These are phyloP conservation scores for Chaetomidium leptoderma DNA, from an alignment of 495 filamentous ascomycete species.

Conservation along the genomic window DNA sequence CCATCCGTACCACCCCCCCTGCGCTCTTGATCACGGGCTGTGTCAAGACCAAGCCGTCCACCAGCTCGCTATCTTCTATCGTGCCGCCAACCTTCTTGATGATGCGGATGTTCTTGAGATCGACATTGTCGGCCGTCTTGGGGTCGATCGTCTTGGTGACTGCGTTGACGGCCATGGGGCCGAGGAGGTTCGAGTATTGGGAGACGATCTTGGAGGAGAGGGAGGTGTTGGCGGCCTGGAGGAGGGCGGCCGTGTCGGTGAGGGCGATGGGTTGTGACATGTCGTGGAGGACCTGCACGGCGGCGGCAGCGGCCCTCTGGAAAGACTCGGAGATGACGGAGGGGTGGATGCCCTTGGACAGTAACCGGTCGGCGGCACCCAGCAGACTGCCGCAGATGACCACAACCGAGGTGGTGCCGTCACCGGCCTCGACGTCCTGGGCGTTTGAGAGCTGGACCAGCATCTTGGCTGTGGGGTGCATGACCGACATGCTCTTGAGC, in stretches of 20 bases:
- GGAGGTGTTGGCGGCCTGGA: slow-evolving; percentile 95
- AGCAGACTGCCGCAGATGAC: slow-evolving; percentile 94
- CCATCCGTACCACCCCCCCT: slow-evolving; percentile 85
- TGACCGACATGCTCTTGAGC: slow-evolving; percentile 95
- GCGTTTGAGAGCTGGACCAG: slow-evolving; percentile 94
- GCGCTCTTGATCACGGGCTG: slow-evolving; percentile 91
- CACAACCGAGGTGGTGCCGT: slow-evolving; percentile 97
- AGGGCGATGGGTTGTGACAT: slow-evolving; percentile 95
- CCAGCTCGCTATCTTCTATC: slow-evolving; percentile 96
- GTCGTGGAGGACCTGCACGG: slow-evolving; percentile 84
- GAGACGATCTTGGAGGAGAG: slow-evolving; percentile 98
- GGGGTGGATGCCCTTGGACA: slow-evolving; percentile 91
- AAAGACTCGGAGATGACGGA: slow-evolving; percentile 97
- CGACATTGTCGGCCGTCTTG: slow-evolving; percentile 93
- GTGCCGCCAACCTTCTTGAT: slow-evolving; percentile 98
- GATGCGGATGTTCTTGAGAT: slow-evolving; percentile 91
- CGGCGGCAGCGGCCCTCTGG: slow-evolving; percentile 83
- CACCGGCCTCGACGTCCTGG: slow-evolving; percentile 96
- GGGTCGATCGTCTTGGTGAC: slow-evolving; percentile 92
- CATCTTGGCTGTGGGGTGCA: slow-evolving; percentile 99
- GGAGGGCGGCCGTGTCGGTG: slow-evolving; percentile 78
- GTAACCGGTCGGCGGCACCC: slow-evolving; percentile 84
- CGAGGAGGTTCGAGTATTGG: slow-evolving; percentile 86
- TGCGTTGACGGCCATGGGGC: slow-evolving; percentile 94
- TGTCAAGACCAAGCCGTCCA: slow-evolving; percentile 89